Percentiles rank a stretch among this genome's conserved stretches.
phyloP scores from a whole-genome alignment of 192 early-diverging fungal genomes.

The Coemansia sp. region DNA sequence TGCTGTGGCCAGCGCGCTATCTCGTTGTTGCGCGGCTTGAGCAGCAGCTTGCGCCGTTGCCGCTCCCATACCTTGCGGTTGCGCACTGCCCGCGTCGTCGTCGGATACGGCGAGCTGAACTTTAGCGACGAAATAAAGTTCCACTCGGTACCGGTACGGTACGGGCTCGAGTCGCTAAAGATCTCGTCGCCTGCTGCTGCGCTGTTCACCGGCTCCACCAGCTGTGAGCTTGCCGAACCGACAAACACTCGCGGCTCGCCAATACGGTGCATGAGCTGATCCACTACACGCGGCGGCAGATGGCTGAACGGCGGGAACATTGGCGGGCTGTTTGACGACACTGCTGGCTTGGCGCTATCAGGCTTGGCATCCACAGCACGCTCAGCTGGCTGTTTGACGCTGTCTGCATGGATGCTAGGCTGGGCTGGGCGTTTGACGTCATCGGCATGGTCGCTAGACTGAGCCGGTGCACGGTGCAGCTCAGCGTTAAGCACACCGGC shows the following conservation, averaged over 20 bases:
- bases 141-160: slow-evolving; percentile 53
- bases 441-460: neutral
- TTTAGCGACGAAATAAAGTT: slow-evolving; percentile 38
- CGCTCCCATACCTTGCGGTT: slow-evolving; percentile 21
- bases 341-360: neutral
- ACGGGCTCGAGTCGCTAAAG: slow-evolving; percentile 32
- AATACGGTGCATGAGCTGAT: slow-evolving; percentile 45
- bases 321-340: neutral
- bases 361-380: neutral
- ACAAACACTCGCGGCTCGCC: slow-evolving; percentile 54
- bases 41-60: slow-evolving; percentile 16
- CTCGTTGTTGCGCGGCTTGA: slow-evolving; percentile 23
- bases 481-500: slow-evolving; percentile 5
- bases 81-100: slow-evolving; percentile 15
- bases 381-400: neutral
- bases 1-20: slow-evolving; percentile 43
- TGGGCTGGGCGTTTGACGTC: neutral
- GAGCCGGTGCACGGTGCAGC: neutral
- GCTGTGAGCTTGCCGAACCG: slow-evolving; percentile 32
- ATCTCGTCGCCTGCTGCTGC: slow-evolving; percentile 1
- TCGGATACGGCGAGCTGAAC: slow-evolving; percentile 54
- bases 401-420: too few relatives aligned
- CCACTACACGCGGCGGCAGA: slow-evolving; percentile 36
- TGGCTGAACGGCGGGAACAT: slow-evolving; percentile 58
- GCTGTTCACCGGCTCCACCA: slow-evolving; percentile 23